Conservation (phyloP, 768 basidiomycete genomes). For the Suillus discolor region DNA sequence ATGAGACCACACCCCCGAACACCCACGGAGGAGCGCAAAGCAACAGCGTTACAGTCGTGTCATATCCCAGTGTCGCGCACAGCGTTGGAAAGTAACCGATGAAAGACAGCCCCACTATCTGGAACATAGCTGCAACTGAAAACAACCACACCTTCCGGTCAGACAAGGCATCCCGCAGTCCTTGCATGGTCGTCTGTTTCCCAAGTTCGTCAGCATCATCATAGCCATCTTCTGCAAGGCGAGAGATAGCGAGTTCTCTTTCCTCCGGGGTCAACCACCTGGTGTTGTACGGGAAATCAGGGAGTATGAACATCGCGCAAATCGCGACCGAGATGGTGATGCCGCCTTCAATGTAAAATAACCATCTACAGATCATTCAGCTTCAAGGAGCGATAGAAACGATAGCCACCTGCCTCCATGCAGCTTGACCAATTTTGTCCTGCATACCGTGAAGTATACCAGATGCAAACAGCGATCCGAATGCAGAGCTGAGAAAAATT, state of each 20-base stretch:
- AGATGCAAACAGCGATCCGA: constrained; percentile 46
- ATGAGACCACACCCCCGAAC: background rate
- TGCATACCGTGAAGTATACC: constrained; percentile 46
- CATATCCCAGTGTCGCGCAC: background rate
- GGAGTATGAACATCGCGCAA: constrained; percentile 35
- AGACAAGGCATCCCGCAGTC: constrained; percentile 56
- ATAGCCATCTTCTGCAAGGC: constrained; percentile 40
- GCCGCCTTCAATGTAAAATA: constrained; percentile 33
- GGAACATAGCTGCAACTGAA: constrained; percentile 48
- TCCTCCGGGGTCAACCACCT: constrained; percentile 32
- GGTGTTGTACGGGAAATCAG: constrained; percentile 39
- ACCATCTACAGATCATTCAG: constrained; percentile 13
- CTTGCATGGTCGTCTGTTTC: constrained; percentile 34
- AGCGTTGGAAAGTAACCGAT: background rate
- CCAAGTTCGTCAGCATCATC: constrained; percentile 48
- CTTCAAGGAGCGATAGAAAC: background rate
- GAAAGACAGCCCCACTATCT: background rate
- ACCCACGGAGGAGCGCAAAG: background rate
- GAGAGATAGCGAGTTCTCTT: constrained; percentile 30
- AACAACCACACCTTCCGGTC: constrained; percentile 88
- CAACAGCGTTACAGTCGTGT: background rate
- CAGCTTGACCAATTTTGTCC: constrained; percentile 38
- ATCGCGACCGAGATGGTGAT: constrained; percentile 38
- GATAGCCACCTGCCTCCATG: constrained; percentile 38
- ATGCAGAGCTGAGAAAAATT: constrained; percentile 46